Evolutionary conservation across 257 asterid species (phyloP).

Genomic region (Leptodermis oblonga): DNA sequence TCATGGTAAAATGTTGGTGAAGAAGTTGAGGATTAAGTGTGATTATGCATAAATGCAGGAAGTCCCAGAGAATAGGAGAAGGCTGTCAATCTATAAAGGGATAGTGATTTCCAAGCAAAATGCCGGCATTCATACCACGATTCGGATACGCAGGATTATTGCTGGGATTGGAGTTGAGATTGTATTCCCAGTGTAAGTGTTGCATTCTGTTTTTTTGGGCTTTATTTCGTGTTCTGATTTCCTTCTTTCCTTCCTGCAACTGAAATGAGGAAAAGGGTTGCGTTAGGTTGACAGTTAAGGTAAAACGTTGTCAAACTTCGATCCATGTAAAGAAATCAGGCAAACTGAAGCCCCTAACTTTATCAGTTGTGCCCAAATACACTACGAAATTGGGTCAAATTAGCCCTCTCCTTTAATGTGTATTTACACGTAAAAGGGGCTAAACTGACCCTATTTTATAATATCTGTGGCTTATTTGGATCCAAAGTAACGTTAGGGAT

Average conservation of each 20-base stretch:
- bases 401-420: no score
- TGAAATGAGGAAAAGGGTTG: no score
- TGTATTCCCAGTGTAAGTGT: constrained; percentile 87
- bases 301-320: background rate
- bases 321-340: no score
- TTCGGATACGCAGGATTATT: constrained; percentile 76
- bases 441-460: no score
- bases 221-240: background rate
- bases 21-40: constrained; percentile 14
- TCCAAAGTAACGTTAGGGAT: background rate
- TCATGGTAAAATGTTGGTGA: background rate
- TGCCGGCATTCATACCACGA: constrained; percentile 96
- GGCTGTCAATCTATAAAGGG: constrained; percentile 82
- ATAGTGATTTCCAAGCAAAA: constrained; percentile 82
- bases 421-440: no score
- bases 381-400: no score
- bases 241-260: background rate
- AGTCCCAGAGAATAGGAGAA: constrained; percentile 74
- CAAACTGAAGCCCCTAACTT: no score
- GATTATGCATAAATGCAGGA: constrained; percentile 38
- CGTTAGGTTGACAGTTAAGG: no score
- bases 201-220: background rate
- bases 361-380: no score
- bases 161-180: constrained; percentile 98
- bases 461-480: no score